Conservation (phyloP, 2,329 filamentous ascomycete species). For the Diplodia sapinea region DNA sequence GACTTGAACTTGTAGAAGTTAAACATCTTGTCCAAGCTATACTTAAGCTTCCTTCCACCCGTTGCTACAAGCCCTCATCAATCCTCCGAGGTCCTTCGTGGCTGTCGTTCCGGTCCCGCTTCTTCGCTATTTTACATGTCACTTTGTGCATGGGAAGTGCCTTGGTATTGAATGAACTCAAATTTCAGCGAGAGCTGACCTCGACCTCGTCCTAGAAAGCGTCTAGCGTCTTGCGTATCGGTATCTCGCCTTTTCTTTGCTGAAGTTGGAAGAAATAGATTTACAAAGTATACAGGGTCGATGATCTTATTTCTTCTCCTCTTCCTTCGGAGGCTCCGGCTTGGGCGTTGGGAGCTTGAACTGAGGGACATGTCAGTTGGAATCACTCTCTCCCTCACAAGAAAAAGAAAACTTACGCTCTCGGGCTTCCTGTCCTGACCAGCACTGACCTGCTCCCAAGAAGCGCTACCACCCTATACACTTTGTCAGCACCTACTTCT, state of each 20-base stretch:
- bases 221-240: constrained; percentile 16
- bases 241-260: constrained; percentile 16
- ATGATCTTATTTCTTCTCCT: constrained; percentile 66
- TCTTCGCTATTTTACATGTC: background rate
- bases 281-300: constrained; percentile 21
- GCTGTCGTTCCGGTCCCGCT: background rate
- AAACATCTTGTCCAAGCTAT: background rate
- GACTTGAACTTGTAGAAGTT: background rate
- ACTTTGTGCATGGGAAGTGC: background rate
- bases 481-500: background rate
- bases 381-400: background rate
- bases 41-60: background rate
- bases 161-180: background rate
- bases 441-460: constrained; percentile 71
- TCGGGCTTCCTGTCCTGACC: constrained; percentile 83
- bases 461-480: constrained; percentile 36
- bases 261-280: constrained; percentile 25
- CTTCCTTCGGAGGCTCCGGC: constrained; percentile 82
- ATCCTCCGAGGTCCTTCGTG: background rate
- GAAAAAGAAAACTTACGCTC: constrained; percentile 51
- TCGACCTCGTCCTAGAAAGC: background rate
- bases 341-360: constrained; percentile 97
- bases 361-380: constrained; percentile 42
- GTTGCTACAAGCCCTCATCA: background rate
- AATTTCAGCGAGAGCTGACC: background rate